Conservation (phyloP, 2,329 filamentous ascomycete species). For the Xylogone sp. region DNA sequence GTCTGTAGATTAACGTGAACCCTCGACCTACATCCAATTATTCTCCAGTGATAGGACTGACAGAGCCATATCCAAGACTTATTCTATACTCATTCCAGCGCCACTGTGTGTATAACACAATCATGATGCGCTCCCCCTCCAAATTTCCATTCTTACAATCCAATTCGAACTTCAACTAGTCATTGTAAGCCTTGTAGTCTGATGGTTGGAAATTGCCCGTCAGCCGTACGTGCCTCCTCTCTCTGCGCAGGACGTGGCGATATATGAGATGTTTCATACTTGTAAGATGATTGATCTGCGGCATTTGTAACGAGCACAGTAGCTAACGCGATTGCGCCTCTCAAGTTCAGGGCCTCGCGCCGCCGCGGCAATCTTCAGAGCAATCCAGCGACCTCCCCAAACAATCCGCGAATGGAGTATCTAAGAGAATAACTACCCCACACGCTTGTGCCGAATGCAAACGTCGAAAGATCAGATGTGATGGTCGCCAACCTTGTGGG, state of each 20-base stretch:
- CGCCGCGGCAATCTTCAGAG: constrained; percentile 21
- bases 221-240: constrained; percentile 24
- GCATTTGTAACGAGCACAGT: neutral
- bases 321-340: constrained; percentile 7
- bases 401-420: constrained; percentile 30
- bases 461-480: constrained; percentile 78
- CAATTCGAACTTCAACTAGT: neutral
- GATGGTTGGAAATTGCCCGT: constrained; percentile 4
- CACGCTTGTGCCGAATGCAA: constrained; percentile 75
- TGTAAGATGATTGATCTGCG: constrained; percentile 19
- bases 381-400: constrained; percentile 22
- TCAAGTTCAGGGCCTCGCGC: constrained; percentile 28
- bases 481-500: constrained; percentile 76
- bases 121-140: too few relatives aligned
- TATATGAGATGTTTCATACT: constrained; percentile 29
- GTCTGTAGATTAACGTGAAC: too few relatives aligned
- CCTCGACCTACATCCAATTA: too few relatives aligned
- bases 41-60: too few relatives aligned
- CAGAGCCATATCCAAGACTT: too few relatives aligned
- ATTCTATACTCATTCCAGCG: too few relatives aligned
- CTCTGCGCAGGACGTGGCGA: constrained; percentile 9
- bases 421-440: constrained; percentile 51
- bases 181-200: constrained; percentile 1
- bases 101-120: too few relatives aligned
- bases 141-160: too few relatives aligned